These are phyloP conservation scores for Zychaea mexicana DNA, from an alignment of 371 early-diverging fungal genomes.

Conservation along the genomic window DNA sequence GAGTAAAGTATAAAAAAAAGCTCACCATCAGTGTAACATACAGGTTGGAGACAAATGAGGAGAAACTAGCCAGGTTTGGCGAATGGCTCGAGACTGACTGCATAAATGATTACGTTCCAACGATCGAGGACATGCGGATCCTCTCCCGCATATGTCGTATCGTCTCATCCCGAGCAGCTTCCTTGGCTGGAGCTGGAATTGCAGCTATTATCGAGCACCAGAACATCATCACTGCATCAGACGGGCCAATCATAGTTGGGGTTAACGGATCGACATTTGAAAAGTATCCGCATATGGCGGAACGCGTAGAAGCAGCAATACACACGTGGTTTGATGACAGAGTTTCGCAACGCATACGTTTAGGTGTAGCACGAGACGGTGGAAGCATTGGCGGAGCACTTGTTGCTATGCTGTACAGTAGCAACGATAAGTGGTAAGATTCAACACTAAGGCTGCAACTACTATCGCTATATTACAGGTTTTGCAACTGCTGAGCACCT, in stretches of 20 bases:
- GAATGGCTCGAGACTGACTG: not conserved
- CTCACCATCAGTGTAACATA: not conserved
- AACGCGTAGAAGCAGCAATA: constrained; percentile 25
- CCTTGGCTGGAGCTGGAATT: constrained; percentile 25
- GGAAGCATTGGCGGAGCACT: constrained; percentile 50
- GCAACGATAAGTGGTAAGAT: not conserved
- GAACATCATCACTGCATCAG: not conserved
- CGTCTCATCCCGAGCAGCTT: constrained; percentile 31
- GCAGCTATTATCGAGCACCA: constrained; percentile 40
- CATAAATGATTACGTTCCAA: not conserved
- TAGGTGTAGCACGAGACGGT: constrained; percentile 47
- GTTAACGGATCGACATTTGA: constrained; percentile 40
- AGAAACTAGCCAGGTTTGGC: not conserved
- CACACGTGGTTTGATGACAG: not conserved
- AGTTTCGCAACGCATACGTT: not conserved
- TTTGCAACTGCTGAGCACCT: not conserved
- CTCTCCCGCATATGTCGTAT: constrained; percentile 29
- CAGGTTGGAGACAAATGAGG: not conserved
- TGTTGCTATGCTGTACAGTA: constrained; percentile 44
- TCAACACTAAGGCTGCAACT: no score
- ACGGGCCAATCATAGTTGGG: constrained; percentile 27
- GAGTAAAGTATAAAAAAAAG: not conserved
- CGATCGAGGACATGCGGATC: constrained; percentile 6
- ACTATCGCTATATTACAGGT: not conserved
- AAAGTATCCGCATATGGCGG: constrained; percentile 39